Conservation (phyloP, 164 flowering plant genomes). For the Piper longum region DNA sequence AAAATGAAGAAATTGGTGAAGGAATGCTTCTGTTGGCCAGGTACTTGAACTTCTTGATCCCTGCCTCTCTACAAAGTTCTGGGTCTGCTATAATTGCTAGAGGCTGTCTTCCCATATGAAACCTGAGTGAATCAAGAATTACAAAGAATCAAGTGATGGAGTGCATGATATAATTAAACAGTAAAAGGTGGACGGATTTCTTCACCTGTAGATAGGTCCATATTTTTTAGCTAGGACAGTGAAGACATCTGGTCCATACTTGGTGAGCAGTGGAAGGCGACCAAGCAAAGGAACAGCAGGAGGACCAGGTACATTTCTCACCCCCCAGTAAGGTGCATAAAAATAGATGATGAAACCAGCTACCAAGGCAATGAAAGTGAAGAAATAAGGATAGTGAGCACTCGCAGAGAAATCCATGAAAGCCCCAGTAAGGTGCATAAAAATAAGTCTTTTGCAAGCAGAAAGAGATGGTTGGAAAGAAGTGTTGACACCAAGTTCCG, state of each 20-base stretch:
- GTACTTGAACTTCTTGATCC: constrained; percentile 84
- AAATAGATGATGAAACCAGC: constrained; percentile 34
- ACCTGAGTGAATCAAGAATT: constrained; percentile 28
- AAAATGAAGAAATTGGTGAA: constrained; percentile 82
- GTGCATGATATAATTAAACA: too few relatives aligned
- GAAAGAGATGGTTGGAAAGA: too few relatives aligned
- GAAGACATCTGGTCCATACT: constrained; percentile 83
- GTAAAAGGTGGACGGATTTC: not conserved
- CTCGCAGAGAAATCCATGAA: not conserved
- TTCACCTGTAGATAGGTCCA: constrained; percentile 84
- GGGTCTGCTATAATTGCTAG: constrained; percentile 77
- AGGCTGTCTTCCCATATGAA: constrained; percentile 96
- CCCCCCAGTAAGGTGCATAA: constrained; percentile 70
- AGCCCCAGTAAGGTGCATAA: not conserved
- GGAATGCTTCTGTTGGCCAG: constrained; percentile 84
- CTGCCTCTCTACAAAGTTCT: constrained; percentile 78
- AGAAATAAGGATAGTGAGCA: constrained; percentile 12
- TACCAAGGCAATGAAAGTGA: constrained; percentile 23
- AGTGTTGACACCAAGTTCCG: too few relatives aligned
- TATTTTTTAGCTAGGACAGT: constrained; percentile 53
- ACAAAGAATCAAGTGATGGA: not conserved
- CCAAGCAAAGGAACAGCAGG: constrained; percentile 64
- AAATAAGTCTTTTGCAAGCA: too few relatives aligned
- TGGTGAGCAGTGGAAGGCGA: constrained; percentile 77
- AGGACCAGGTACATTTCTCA: constrained; percentile 86